These are phyloP conservation scores for Ustulina deusta DNA, from an alignment of 2,329 filamentous ascomycete genomes.

Conservation along the genomic window DNA sequence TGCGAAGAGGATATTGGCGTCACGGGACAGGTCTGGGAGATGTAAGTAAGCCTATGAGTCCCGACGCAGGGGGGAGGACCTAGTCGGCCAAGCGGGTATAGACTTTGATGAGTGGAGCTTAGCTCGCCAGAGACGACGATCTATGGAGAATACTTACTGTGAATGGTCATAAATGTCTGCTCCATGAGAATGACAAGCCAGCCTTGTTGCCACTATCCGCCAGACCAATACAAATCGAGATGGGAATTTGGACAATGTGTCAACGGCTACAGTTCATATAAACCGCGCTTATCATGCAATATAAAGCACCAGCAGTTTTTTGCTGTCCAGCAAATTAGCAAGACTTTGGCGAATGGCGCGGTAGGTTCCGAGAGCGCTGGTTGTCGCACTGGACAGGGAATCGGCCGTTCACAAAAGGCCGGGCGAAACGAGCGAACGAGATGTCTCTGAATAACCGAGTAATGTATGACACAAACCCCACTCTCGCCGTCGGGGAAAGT, in stretches of 20 bases:
- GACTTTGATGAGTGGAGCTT: not conserved
- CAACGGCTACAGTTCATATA: conserved; percentile 40
- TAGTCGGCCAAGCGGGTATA: too few relatives aligned
- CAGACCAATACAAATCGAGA: conserved; percentile 42
- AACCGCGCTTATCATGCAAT: conserved; percentile 35
- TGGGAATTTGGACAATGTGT: conserved; percentile 42
- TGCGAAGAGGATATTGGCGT: conserved; percentile 84
- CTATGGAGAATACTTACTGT: conserved; percentile 69
- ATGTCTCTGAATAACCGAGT: conserved; percentile 55
- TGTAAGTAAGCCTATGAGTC: conserved; percentile 38
- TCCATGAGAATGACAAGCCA: conserved; percentile 68
- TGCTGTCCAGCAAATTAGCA: conserved; percentile 9
- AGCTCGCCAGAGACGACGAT: conserved; percentile 1
- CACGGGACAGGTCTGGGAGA: conserved; percentile 73
- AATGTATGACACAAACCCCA: conserved; percentile 56
- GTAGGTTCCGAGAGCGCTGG: conserved; percentile 48
- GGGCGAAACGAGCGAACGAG: conserved; percentile 49
- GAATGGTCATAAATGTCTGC: conserved; percentile 91
- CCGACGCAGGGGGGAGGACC: conserved; percentile 6
- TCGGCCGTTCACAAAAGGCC: conserved; percentile 47
- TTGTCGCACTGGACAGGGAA: conserved; percentile 45
- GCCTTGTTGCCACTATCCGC: conserved; percentile 42
- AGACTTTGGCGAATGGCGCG: conserved; percentile 42
- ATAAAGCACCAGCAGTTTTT: conserved; percentile 39
- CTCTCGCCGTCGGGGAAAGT: conserved; percentile 53